These are phyloP conservation scores for Microthlaspi erraticum DNA, from an alignment of 345 rosid genomes.

Conservation along the genomic window DNA sequence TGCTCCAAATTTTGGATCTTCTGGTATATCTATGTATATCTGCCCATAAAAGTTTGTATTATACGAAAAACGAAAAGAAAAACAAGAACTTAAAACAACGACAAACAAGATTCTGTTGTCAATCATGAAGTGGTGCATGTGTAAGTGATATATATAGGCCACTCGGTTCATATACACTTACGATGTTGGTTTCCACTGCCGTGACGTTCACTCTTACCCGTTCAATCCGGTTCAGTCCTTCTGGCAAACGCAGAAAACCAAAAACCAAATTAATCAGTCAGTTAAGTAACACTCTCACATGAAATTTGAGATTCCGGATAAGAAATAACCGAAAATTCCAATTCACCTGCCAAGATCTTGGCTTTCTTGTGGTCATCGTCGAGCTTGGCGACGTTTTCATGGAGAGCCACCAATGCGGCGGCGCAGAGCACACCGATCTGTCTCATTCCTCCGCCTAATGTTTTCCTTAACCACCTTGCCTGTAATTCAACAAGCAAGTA, in stretches of 20 bases:
- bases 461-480: constrained; percentile 89
- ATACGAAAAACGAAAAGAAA: neutral
- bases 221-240: constrained; percentile 73
- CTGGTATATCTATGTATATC: constrained; percentile 65
- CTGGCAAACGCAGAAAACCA: constrained; percentile 43
- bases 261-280: neutral
- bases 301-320: neutral
- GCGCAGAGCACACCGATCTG: constrained; percentile 86
- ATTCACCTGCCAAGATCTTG: constrained; percentile 74
- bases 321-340: neutral
- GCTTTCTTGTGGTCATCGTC: constrained; percentile 83
- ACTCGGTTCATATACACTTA: constrained; percentile 48
- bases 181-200: constrained; percentile 88
- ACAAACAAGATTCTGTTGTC: neutral
- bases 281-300: constrained; percentile 15
- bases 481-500: constrained; percentile 31
- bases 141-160: neutral
- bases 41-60: constrained; percentile 34
- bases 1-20: constrained; percentile 57
- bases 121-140: neutral
- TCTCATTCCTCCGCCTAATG: constrained; percentile 98
- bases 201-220: constrained; percentile 68
- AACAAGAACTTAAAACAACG: neutral
- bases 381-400: constrained; percentile 69
- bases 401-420: constrained; percentile 79